Percentiles rank a stretch among this genome's conserved stretches.
Conservation (phyloP, 352 stramenopile species). For the Globisporangium uncinulatum region DNA sequence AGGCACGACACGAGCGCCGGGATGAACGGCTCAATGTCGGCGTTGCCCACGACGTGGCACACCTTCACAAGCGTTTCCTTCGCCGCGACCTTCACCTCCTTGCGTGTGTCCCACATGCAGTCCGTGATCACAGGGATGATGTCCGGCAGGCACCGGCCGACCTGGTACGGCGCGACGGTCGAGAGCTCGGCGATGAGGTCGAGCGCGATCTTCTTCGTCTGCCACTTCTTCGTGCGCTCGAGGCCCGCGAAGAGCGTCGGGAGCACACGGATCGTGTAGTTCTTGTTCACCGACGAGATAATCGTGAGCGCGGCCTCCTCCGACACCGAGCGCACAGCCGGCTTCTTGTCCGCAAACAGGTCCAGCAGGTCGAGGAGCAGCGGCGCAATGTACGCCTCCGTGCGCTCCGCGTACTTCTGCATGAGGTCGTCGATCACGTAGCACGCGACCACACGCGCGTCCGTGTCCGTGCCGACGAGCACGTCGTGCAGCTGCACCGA, state of each 20-base stretch:
- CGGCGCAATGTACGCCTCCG: conserved; percentile 72
- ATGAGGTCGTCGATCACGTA: conserved; percentile 82
- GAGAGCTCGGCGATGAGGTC: conserved; percentile 92
- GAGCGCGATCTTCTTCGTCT: conserved; percentile 95
- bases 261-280: conserved; percentile 81
- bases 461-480: conserved; percentile 45
- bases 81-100: conserved; percentile 95
- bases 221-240: conserved; percentile 91
- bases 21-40: conserved; percentile 99
- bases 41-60: conserved; percentile 97
- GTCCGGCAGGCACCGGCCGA: conserved; percentile 93
- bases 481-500: conserved; percentile 58
- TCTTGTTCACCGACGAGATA: conserved; percentile 81
- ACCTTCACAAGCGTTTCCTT: conserved; percentile 93
- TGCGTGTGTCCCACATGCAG: conserved; percentile 99
- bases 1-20: conserved; percentile 96
- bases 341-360: conserved; percentile 84
- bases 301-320: conserved; percentile 79
- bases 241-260: conserved; percentile 90
- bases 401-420: conserved; percentile 79
- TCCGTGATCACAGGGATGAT: conserved; percentile 97
- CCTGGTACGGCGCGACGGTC: conserved; percentile 90
- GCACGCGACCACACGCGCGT: conserved; percentile 63
- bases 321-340: conserved; percentile 49
- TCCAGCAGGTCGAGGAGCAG: conserved; percentile 69